Conservation (phyloP, 495 filamentous ascomycete species). For the Aspergillus sparsus region DNA sequence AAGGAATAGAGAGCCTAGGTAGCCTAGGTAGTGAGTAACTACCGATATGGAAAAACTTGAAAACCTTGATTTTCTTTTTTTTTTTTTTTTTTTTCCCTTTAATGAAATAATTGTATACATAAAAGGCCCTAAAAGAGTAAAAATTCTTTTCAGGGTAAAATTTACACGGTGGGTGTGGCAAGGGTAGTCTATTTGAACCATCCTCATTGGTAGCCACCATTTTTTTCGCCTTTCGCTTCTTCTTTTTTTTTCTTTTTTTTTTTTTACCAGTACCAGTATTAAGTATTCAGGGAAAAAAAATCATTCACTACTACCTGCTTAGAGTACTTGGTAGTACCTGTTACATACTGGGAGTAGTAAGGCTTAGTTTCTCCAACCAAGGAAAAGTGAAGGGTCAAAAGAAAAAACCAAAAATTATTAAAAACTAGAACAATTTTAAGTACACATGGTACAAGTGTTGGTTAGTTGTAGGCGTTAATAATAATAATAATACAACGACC, state of each 20-base stretch:
- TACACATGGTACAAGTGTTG: background rate
- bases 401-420: background rate
- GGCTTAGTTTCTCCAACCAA: background rate
- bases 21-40: too few species aligned
- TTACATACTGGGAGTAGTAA: constrained; percentile 1
- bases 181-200: constrained; percentile 2
- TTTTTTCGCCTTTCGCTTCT: constrained; percentile 13
- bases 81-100: too few species aligned
- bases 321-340: background rate
- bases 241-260: constrained; percentile 13
- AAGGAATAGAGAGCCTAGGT: too few species aligned
- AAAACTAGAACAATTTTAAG: background rate
- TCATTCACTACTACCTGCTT: background rate
- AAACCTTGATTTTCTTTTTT: too few species aligned
- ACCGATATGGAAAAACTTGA: too few species aligned
- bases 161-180: background rate
- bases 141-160: background rate
- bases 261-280: constrained; percentile 5
- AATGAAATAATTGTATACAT: background rate
- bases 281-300: constrained; percentile 18
- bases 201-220: background rate
- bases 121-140: background rate
- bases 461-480: background rate
- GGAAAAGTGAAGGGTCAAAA: background rate
- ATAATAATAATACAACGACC: background rate